Evolutionary conservation across 2,329 filamentous ascomycete genomes (phyloP).

Genomic region (Reticulascus tulasneorum): DNA sequence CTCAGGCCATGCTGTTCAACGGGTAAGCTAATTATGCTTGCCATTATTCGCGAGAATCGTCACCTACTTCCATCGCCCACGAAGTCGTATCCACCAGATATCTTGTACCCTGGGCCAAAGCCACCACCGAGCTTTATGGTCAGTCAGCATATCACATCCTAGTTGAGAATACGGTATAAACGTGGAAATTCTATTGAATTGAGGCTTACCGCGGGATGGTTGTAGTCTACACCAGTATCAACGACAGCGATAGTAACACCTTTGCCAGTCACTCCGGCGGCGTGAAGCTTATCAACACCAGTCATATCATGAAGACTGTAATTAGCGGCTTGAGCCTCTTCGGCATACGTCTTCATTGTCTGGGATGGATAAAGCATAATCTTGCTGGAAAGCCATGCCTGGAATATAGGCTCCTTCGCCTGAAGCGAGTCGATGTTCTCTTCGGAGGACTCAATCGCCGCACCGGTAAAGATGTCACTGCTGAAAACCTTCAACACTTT

Average conservation of each 20-base stretch:
- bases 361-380: background rate
- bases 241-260: constrained; percentile 33
- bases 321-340: constrained; percentile 12
- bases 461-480: background rate
- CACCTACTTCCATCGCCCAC: constrained; percentile 1
- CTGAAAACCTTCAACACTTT: background rate
- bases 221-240: constrained; percentile 35
- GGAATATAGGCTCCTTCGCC: background rate
- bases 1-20: background rate
- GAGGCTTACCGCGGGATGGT: constrained; percentile 27
- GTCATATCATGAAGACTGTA: constrained; percentile 32
- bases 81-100: constrained; percentile 2
- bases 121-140: background rate
- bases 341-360: background rate
- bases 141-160: background rate
- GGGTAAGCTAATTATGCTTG: background rate
- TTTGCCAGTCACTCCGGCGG: constrained; percentile 28
- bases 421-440: background rate
- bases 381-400: background rate
- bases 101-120: background rate
- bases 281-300: constrained; percentile 32
- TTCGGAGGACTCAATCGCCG: background rate
- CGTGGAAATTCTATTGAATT: background rate
- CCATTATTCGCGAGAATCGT: background rate
- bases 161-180: background rate